These are phyloP conservation scores for Solanum appendiculatum DNA, from an alignment of 257 asterid genomes.

Conservation along the genomic window DNA sequence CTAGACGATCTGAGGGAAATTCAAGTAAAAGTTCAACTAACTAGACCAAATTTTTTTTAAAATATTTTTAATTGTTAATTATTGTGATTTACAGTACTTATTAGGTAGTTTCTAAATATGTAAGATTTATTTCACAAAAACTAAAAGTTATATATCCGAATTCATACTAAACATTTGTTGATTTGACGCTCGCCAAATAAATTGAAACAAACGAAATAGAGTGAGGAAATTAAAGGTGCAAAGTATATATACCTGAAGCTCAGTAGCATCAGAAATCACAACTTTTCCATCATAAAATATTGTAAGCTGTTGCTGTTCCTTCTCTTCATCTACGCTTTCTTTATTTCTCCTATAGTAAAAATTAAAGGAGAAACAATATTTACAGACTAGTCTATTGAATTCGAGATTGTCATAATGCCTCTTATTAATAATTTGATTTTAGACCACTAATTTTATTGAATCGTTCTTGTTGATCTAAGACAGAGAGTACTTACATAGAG, in stretches of 20 bases:
- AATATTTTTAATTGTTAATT: too few relatives aligned
- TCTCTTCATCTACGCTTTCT: neutral
- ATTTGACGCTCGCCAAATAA: neutral
- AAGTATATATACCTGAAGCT: constrained; percentile 11
- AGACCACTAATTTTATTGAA: neutral
- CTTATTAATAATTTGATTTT: too few relatives aligned
- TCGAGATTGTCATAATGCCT: neutral
- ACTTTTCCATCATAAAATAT: constrained; percentile 44
- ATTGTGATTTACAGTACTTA: too few relatives aligned
- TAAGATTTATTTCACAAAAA: too few relatives aligned
- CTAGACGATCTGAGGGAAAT: too few relatives aligned
- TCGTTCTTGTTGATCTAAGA: neutral
- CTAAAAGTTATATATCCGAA: too few relatives aligned
- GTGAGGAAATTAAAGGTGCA: neutral
- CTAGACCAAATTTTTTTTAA: too few relatives aligned
- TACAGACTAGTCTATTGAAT: neutral
- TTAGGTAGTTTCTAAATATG: neutral
- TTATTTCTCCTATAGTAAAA: neutral
- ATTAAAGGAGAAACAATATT: neutral
- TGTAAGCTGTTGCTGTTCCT: constrained; percentile 24
- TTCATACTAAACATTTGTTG: neutral
- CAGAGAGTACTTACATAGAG: neutral
- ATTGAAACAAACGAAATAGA: too few relatives aligned
- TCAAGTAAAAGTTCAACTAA: too few relatives aligned
- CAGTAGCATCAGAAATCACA: constrained; percentile 39